Evolutionary conservation across 2,329 filamentous ascomycete species (phyloP).

Genomic region (Ophiostoma ulmi): DNA sequence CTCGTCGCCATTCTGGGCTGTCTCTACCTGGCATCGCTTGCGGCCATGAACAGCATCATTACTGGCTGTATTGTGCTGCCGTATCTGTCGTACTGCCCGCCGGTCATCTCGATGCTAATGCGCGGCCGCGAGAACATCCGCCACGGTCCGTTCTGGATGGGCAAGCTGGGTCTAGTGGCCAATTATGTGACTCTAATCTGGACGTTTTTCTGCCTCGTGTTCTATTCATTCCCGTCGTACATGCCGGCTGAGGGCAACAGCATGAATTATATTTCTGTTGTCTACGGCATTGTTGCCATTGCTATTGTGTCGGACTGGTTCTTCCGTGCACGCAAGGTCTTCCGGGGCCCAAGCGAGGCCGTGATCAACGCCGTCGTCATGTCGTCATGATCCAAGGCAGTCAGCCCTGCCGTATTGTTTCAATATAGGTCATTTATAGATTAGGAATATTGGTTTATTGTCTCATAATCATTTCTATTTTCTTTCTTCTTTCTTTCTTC

Average conservation of each 20-base stretch:
- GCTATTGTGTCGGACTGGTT: background rate
- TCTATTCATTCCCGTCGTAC: constrained; percentile 43
- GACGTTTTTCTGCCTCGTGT: constrained; percentile 42
- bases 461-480: too few relatives aligned
- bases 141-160: constrained; percentile 39
- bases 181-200: constrained; percentile 43
- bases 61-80: constrained; percentile 34
- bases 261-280: constrained; percentile 43
- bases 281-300: constrained; percentile 1
- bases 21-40: constrained; percentile 21
- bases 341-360: background rate
- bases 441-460: too few relatives aligned
- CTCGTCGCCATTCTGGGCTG: constrained; percentile 14
- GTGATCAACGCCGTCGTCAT: background rate
- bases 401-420: too few relatives aligned
- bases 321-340: background rate
- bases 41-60: constrained; percentile 21
- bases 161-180: constrained; percentile 25
- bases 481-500: too few relatives aligned
- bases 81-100: constrained; percentile 45
- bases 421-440: too few relatives aligned
- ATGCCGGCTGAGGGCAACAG: constrained; percentile 35
- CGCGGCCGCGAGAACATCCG: constrained; percentile 27
- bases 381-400: too few relatives aligned
- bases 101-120: constrained; percentile 40